Percentiles rank a stretch among this genome's conserved stretches.
These are phyloP conservation scores for Oropetium thomaeum DNA, from an alignment of 176 grass and related monocot species.

Conservation along the genomic window DNA sequence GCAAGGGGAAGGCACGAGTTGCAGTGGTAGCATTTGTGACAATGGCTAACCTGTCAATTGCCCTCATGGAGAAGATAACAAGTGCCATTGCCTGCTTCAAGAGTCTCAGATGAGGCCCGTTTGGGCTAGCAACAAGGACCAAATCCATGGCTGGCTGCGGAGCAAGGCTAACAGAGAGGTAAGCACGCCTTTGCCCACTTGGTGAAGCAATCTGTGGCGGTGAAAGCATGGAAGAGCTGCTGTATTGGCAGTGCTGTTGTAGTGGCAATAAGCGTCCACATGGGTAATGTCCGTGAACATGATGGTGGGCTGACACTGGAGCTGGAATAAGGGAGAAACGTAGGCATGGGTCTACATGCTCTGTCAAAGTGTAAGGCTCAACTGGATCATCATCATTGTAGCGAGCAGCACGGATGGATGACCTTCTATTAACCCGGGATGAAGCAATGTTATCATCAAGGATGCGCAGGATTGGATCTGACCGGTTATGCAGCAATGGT, in stretches of 20 bases:
- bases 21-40: slow-evolving; percentile 81
- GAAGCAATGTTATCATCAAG: slow-evolving; percentile 88
- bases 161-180: slow-evolving; percentile 71
- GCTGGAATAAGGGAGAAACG: slow-evolving; percentile 57
- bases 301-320: slow-evolving; percentile 34
- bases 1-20: slow-evolving; percentile 81
- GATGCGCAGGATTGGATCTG: slow-evolving; percentile 85
- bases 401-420: slow-evolving; percentile 58
- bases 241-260: slow-evolving; percentile 53
- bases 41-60: slow-evolving; percentile 77
- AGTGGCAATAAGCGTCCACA: slow-evolving; percentile 43
- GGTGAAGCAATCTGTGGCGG: slow-evolving; percentile 38
- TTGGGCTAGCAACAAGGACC: slow-evolving; percentile 79
- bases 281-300: slow-evolving; percentile 37
- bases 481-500: slow-evolving; percentile 51
- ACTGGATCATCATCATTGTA: slow-evolving; percentile 92
- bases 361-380: slow-evolving; percentile 43
- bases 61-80: slow-evolving; percentile 76
- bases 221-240: slow-evolving; percentile 49
- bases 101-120: slow-evolving; percentile 81
- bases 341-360: slow-evolving; percentile 54
- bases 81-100: slow-evolving; percentile 90
- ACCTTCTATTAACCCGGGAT: slow-evolving; percentile 84
- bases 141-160: slow-evolving; percentile 78
- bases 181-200: slow-evolving; percentile 46